Base-by-base conservation (phyloP, 2,329 filamentous ascomycete species). In the Xylaria sp. region DNA sequence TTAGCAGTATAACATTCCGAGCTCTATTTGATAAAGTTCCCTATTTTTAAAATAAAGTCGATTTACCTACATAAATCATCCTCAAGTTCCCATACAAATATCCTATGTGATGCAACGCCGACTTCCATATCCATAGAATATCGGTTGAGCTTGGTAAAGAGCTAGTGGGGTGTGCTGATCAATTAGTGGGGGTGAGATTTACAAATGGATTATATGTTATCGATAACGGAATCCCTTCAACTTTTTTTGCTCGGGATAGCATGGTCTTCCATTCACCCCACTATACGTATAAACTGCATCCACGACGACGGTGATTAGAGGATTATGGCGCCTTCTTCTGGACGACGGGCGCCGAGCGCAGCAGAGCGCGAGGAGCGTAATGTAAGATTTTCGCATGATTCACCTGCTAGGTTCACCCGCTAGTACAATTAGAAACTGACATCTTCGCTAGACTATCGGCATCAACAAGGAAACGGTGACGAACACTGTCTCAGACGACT, bases 391-490 rank as follows among this genome's bases (percentile, higher is more conserved):
- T 43, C 33, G 1, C 18, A 25, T 25, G 25, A 12, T 25, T n/a
- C 7, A 9, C 57, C 18, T 52, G 52, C 33, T 36, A 5, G 25
- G 8, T n/a, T 23, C 4, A 9, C 57, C 18, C 48, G 52, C 33
- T 36, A 8, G 25, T 28, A n/a, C 8, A 31, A 58, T 7, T 23
- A 13, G 13, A 66, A 66, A 64, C 72, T 78, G 51, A 78, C 64
- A 2, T 41, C 20, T 68, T 12, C 9, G 12, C 39, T 76, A 97
- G 92, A 91, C 93, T 75, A 91, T 99, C 77, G 90, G 91, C 75
- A 90, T 99, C 83, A 93, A 96, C 81, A 86, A 90, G 74, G 96
- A 99, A 83, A 98, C 93, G 25, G 92, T 99, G 77, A 92, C 92
- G 75, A 90, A 98, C 83, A 92, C 95, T 75, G 88, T 91, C 71